Conservation (phyloP, 2,329 filamentous ascomycete species). For the Colletotrichum navitas region DNA sequence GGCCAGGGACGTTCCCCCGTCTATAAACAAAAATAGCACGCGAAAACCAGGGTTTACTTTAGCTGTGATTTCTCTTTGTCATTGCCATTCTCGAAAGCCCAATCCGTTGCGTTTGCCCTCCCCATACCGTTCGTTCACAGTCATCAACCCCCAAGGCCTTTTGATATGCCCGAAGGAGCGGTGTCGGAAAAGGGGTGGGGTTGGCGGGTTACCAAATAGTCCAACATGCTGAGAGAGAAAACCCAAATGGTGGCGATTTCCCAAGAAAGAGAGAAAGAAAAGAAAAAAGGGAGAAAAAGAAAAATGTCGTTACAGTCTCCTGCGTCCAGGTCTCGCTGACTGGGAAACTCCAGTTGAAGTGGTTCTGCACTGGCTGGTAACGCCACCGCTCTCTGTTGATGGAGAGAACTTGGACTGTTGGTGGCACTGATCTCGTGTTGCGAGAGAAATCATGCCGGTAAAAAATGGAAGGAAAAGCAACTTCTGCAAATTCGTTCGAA, state of each 20-base stretch:
- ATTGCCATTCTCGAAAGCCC: background rate
- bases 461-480: background rate
- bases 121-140: background rate
- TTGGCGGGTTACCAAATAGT: background rate
- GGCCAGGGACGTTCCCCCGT: background rate
- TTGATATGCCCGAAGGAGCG: background rate
- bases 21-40: background rate
- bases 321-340: background rate
- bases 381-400: background rate
- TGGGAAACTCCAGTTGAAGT: background rate
- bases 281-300: background rate
- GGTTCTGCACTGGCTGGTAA: background rate
- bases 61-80: background rate
- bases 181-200: background rate
- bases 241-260: slow-evolving; percentile 4
- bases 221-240: slow-evolving; percentile 7
- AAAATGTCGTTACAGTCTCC: background rate
- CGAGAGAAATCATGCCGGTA: background rate
- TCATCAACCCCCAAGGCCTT: background rate
- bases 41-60: background rate
- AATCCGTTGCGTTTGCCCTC: background rate
- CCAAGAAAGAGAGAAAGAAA: background rate
- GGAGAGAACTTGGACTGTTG: background rate
- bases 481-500: background rate
- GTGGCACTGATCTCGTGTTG: background rate